Evolutionary conservation across 257 asterid species (phyloP).

Genomic region (Cordia subcordata): DNA sequence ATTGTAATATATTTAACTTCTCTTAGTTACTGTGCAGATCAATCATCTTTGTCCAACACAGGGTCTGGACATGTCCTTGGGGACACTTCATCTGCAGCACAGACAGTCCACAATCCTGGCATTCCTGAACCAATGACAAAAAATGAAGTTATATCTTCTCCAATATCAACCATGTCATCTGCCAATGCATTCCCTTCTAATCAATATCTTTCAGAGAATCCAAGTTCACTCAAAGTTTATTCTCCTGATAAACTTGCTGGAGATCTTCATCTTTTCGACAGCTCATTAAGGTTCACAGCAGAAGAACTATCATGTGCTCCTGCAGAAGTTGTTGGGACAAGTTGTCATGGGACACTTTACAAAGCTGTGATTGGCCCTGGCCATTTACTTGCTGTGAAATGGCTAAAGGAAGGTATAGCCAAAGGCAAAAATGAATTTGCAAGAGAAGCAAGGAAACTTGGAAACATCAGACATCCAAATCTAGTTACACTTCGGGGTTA

Average conservation of each 20-base stretch:
- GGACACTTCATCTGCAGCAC: constrained; percentile 18
- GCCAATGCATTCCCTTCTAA: constrained; percentile 31
- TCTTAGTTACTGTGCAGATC: constrained; percentile 24
- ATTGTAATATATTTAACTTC: constrained; percentile 1
- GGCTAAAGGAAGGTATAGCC: constrained; percentile 78
- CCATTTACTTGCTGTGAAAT: constrained; percentile 61
- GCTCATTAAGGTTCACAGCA: constrained; percentile 56
- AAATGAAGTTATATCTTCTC: constrained; percentile 36
- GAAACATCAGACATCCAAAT: constrained; percentile 63
- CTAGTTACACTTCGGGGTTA: constrained; percentile 69
- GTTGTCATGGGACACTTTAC: constrained; percentile 84
- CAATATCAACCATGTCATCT: constrained; percentile 27
- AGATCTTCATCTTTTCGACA: constrained; percentile 61
- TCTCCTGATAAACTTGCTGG: constrained; percentile 87
- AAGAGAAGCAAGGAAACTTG: constrained; percentile 78
- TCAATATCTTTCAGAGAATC: constrained; percentile 30
- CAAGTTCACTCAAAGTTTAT: constrained; percentile 50
- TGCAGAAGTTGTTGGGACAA: constrained; percentile 72
- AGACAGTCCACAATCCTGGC: constrained; percentile 20
- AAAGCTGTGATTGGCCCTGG: constrained; percentile 65
- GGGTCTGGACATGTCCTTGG: constrained; percentile 29
- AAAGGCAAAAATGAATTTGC: constrained; percentile 70
- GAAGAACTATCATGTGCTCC: constrained; percentile 85
- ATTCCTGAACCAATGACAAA: constrained; percentile 29
- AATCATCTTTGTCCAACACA: constrained; percentile 23